Percentiles rank a stretch among this genome's conserved stretches.
Evolutionary conservation across 202 grass and related monocot species (phyloP).

Genomic region (Schoenoplectus tabernaemontani): DNA sequence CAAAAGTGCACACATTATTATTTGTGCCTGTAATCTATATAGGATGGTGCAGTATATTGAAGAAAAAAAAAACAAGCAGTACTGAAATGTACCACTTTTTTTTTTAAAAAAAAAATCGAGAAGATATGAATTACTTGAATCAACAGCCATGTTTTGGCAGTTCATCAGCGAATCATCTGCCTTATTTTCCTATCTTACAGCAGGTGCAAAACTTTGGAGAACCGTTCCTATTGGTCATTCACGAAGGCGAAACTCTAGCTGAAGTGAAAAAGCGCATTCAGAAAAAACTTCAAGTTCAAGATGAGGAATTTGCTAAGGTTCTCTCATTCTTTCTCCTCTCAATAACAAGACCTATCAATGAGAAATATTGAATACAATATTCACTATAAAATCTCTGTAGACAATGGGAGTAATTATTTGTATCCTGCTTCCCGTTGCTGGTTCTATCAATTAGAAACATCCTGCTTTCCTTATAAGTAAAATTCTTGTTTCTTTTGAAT

Average conservation of each 20-base stretch:
- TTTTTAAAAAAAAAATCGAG: neutral
- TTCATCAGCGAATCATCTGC: constrained; percentile 3
- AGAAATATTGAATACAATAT: neutral
- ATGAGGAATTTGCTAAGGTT: constrained; percentile 93
- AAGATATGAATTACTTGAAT: constrained; percentile 3
- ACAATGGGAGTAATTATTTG: neutral
- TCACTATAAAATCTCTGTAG: neutral
- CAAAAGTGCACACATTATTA: neutral
- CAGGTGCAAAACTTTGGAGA: constrained; percentile 96
- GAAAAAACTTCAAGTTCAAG: constrained; percentile 61
- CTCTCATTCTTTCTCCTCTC: constrained; percentile 5
- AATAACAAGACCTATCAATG: neutral
- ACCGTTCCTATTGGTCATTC: constrained; percentile 75
- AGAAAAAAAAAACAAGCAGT: neutral
- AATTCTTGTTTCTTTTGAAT: neutral
- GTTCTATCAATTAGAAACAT: neutral
- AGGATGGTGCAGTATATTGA: neutral
- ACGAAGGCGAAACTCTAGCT: constrained; percentile 78
- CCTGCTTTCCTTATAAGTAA: neutral
- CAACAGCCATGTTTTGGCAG: constrained; percentile 13
- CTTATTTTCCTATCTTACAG: constrained; percentile 36
- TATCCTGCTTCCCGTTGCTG: neutral
- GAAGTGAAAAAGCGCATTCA: constrained; percentile 70
- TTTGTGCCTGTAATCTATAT: neutral
- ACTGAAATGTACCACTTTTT: neutral